Conservation (phyloP, 352 stramenopile species). For the Phytophthora nicotianae region DNA sequence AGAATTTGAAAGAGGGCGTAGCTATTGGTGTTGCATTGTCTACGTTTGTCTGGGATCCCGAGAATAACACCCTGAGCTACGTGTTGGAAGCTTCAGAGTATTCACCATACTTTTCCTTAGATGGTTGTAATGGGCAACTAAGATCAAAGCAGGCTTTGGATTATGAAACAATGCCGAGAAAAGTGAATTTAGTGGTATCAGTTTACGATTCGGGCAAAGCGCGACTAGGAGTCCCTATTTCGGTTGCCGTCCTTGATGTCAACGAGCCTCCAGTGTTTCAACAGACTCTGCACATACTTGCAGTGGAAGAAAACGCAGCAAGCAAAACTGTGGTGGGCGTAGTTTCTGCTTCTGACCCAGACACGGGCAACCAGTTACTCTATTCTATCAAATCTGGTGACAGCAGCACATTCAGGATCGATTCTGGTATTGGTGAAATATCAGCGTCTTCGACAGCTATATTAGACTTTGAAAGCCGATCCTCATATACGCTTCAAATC, state of each 20-base stretch:
- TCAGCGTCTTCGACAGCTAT: not conserved
- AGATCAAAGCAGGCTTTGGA: slow-evolving; percentile 40
- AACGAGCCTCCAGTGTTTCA: slow-evolving; percentile 31
- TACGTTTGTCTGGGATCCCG: slow-evolving; percentile 52
- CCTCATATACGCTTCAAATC: slow-evolving; percentile 13
- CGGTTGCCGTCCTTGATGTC: slow-evolving; percentile 16
- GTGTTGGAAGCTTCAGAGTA: slow-evolving; percentile 46
- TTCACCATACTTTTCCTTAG: slow-evolving; percentile 50
- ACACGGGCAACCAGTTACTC: slow-evolving; percentile 2
- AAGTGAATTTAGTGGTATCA: slow-evolving; percentile 15
- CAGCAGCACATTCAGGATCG: slow-evolving; percentile 8
- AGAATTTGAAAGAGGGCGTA: slow-evolving; percentile 21
- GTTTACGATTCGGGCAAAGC: slow-evolving; percentile 26
- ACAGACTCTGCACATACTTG: slow-evolving; percentile 9
- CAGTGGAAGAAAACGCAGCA: slow-evolving; percentile 22
- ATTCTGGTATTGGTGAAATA: slow-evolving; percentile 11
- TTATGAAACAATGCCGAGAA: slow-evolving; percentile 35
- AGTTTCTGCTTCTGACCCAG: slow-evolving; percentile 22
- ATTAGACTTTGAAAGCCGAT: slow-evolving; percentile 22
- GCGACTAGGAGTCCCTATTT: slow-evolving; percentile 10
- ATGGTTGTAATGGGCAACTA: slow-evolving; percentile 58
- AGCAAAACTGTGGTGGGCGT: slow-evolving; percentile 8
- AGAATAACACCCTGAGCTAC: slow-evolving; percentile 57
- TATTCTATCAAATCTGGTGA: slow-evolving; percentile 11
- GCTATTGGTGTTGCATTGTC: slow-evolving; percentile 37